phyloP scores from a whole-genome alignment of 2,329 filamentous ascomycete genomes.

The Fusarium napiforme region DNA sequence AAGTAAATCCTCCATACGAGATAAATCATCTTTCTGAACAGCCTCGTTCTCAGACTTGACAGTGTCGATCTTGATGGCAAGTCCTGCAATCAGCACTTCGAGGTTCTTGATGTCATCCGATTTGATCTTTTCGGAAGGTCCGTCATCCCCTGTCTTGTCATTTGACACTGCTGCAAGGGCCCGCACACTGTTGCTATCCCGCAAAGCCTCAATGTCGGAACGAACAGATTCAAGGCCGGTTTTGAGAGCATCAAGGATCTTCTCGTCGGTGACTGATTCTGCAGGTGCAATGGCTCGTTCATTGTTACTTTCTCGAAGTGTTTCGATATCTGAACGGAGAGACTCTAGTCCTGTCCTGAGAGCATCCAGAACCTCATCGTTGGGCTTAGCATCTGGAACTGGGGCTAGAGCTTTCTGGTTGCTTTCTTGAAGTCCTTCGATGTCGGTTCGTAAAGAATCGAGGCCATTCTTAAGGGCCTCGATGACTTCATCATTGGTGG shows the following conservation, averaged over 20 bases:
- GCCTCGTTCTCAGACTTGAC: constrained; percentile 50
- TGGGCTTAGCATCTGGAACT: constrained; percentile 78
- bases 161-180: constrained; percentile 58
- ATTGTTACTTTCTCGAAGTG: constrained; percentile 75
- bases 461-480: constrained; percentile 39
- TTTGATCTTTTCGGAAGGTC: constrained; percentile 64
- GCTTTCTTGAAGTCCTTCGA: constrained; percentile 66
- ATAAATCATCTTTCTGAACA: constrained; percentile 65
- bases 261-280: constrained; percentile 64
- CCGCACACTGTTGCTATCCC: constrained; percentile 60
- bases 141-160: constrained; percentile 39
- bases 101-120: constrained; percentile 85
- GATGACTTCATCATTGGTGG: constrained; percentile 37
- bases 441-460: constrained; percentile 40
- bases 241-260: constrained; percentile 86
- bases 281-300: constrained; percentile 60
- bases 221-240: constrained; percentile 79
- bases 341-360: constrained; percentile 80
- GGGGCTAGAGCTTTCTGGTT: constrained; percentile 61
- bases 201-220: constrained; percentile 79
- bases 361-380: constrained; percentile 85
- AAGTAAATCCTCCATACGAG: constrained; percentile 64
- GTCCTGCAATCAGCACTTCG: constrained; percentile 82
- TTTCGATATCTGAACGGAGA: constrained; percentile 77
- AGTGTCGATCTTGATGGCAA: constrained; percentile 83